Percentiles rank a stretch among this genome's conserved stretches.
Evolutionary conservation across 495 filamentous ascomycete species (phyloP).

Genomic region (Penicillium maclennaniae): DNA sequence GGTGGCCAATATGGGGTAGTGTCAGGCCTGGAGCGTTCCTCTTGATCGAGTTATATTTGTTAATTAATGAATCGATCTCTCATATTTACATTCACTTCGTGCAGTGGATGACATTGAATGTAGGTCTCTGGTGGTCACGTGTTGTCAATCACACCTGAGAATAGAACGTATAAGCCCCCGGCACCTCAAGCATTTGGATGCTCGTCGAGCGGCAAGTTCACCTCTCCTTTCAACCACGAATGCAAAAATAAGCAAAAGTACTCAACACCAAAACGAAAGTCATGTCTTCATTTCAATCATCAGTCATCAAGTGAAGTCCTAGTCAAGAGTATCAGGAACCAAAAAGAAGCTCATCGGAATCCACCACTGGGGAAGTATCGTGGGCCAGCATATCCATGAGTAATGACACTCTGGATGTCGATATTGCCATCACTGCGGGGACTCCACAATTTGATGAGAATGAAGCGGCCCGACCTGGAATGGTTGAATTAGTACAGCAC

Average conservation of each 20-base stretch:
- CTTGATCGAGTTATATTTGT: too few relatives aligned
- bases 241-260: too few relatives aligned
- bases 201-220: too few relatives aligned
- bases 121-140: too few relatives aligned
- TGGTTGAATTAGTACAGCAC: conserved; percentile 4
- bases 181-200: too few relatives aligned
- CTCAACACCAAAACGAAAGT: neutral
- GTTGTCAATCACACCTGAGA: too few relatives aligned
- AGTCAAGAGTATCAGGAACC: neutral
- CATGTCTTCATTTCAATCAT: conserved; percentile 7
- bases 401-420: conserved; percentile 78
- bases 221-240: too few relatives aligned
- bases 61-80: too few relatives aligned
- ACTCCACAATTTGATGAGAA: conserved; percentile 84
- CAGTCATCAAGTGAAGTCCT: neutral
- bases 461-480: conserved; percentile 62
- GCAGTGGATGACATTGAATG: too few relatives aligned
- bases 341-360: conserved; percentile 18
- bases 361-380: conserved; percentile 61
- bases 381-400: conserved; percentile 76
- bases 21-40: too few relatives aligned
- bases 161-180: neutral
- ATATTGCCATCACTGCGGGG: conserved; percentile 65
- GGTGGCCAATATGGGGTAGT: too few relatives aligned
- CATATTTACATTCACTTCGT: too few relatives aligned